Evolutionary conservation across 495 filamentous ascomycete species (phyloP).

Genomic region (Penicillium pulvis): DNA sequence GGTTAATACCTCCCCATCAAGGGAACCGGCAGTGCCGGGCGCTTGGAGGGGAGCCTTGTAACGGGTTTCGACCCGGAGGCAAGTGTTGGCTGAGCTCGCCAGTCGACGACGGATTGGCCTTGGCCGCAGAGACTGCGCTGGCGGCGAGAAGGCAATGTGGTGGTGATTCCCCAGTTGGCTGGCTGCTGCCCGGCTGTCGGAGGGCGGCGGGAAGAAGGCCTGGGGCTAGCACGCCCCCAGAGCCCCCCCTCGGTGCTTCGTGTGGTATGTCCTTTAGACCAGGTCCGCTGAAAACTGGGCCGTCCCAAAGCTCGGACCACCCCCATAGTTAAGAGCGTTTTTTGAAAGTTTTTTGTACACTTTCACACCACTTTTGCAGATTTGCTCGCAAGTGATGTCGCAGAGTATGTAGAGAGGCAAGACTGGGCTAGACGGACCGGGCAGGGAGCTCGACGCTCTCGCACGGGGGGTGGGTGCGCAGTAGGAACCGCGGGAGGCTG

Average conservation of each 20-base stretch:
- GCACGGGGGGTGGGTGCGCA: neutral
- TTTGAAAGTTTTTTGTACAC: conserved; percentile 7
- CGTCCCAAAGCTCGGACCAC: conserved; percentile 9
- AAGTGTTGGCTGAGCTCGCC: neutral
- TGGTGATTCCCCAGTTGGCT: neutral
- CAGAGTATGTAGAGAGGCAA: conserved; percentile 24
- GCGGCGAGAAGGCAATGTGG: neutral
- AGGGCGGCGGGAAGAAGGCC: too few species aligned
- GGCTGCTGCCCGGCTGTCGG: too few species aligned
- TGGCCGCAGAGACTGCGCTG: neutral
- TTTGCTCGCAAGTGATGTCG: conserved; percentile 13
- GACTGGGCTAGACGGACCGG: conserved; percentile 6
- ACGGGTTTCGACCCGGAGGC: neutral
- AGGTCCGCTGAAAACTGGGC: neutral
- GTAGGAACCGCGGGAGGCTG: neutral
- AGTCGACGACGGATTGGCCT: neutral
- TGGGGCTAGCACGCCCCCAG: too few species aligned
- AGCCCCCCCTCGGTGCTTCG: neutral
- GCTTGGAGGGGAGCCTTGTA: conserved; percentile 6
- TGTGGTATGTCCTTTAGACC: neutral
- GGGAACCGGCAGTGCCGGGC: conserved; percentile 13
- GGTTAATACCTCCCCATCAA: conserved; percentile 20
- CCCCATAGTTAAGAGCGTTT: conserved; percentile 15
- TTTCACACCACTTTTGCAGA: conserved; percentile 1
- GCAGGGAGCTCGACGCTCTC: neutral